phyloP scores from a whole-genome alignment of 1,284 basidiomycete genomes.

The Rhodotorula sp. region DNA sequence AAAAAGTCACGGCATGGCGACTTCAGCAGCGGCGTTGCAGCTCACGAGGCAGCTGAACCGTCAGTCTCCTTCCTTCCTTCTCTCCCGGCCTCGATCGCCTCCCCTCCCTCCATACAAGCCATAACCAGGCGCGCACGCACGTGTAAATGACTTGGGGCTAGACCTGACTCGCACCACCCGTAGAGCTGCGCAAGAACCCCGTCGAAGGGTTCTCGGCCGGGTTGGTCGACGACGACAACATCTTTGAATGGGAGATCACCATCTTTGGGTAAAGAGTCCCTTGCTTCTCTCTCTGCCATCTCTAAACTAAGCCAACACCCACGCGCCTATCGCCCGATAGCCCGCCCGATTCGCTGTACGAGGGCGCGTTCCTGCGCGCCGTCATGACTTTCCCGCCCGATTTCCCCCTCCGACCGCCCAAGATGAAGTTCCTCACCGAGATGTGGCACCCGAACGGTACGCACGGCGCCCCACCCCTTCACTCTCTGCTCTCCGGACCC shows the following conservation, averaged over 20 bases:
- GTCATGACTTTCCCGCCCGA: conserved; percentile 81
- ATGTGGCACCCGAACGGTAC: conserved; percentile 99
- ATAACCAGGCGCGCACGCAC: no score
- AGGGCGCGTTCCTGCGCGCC: conserved; percentile 89
- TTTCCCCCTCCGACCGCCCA: conserved; percentile 87
- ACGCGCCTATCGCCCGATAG: not conserved
- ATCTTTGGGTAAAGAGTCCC: conserved; percentile 41
- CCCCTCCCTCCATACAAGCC: no score
- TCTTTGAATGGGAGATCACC: conserved; percentile 68
- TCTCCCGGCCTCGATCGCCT: not conserved
- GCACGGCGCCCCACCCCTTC: conserved; percentile 42
- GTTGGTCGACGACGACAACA: conserved; percentile 85
- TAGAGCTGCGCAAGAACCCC: conserved; percentile 56
- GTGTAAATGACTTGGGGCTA: no score
- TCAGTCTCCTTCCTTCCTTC: conserved; percentile 10
- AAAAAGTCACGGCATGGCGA: conserved; percentile 19
- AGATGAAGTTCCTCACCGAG: conserved; percentile 89
- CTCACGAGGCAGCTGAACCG: conserved; percentile 37
- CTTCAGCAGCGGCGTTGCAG: conserved; percentile 31
- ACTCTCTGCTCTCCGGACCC: no score
- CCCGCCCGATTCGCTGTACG: conserved; percentile 55
- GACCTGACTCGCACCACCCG: no score
- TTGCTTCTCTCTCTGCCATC: no score
- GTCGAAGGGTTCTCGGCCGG: conserved; percentile 94
- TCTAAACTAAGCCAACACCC: not conserved